Conservation (phyloP, 2,329 filamentous ascomycete genomes). For the Kalaharituber pfeilii region DNA sequence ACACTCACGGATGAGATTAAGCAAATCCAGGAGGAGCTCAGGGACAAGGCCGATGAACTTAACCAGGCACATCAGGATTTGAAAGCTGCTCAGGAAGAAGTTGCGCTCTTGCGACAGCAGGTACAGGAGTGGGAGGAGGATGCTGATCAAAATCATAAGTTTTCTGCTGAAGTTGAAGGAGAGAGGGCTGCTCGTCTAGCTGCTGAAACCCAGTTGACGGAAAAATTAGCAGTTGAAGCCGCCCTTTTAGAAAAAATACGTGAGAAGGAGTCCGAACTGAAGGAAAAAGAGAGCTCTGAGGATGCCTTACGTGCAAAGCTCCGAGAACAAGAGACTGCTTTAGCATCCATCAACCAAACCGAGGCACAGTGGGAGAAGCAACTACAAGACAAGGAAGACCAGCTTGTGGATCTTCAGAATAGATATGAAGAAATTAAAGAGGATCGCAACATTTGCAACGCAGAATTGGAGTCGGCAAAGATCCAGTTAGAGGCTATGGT, state of each 20-base stretch:
- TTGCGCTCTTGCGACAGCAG: background rate
- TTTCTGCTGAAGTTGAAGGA: background rate
- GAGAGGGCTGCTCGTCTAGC: background rate
- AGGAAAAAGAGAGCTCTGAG: slow-evolving; percentile 10
- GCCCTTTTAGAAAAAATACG: background rate
- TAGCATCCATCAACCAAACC: background rate
- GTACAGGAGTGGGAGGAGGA: slow-evolving; percentile 1
- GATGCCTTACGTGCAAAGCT: slow-evolving; percentile 8
- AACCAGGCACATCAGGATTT: slow-evolving; percentile 17
- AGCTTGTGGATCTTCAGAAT: slow-evolving; percentile 33
- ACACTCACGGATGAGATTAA: slow-evolving; percentile 30
- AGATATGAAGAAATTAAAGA: slow-evolving; percentile 25
- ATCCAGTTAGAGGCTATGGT: slow-evolving; percentile 19
- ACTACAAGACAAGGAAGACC: slow-evolving; percentile 29
- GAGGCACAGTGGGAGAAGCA: slow-evolving; percentile 6
- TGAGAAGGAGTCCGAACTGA: slow-evolving; percentile 4
- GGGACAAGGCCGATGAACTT: slow-evolving; percentile 30
- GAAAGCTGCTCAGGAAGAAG: background rate
- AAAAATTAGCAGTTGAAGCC: slow-evolving; percentile 23
- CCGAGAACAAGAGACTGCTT: background rate
- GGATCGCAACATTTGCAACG: slow-evolving; percentile 8
- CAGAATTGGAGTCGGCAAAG: slow-evolving; percentile 11
- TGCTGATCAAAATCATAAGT: slow-evolving; percentile 9
- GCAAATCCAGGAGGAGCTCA: slow-evolving; percentile 29
- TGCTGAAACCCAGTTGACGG: slow-evolving; percentile 20